Evolutionary conservation across 441 rosid species (phyloP), one percentile per base, ranked within the genome.

Genomic region (Rhodomyrtus psidioides): DNA sequence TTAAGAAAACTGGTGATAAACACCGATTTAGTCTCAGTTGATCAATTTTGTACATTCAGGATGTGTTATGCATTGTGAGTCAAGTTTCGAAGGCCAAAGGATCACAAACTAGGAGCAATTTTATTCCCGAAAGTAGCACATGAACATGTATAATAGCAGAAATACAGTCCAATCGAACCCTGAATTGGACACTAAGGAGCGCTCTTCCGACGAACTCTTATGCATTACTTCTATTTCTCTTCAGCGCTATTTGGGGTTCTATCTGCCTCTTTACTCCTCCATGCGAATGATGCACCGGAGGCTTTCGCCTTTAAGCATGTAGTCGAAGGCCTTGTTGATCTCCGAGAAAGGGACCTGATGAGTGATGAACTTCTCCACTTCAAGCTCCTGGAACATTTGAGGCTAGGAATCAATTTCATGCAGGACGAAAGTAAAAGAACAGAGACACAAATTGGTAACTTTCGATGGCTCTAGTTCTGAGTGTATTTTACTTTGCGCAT

Each of bases 401-500:
- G 54, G 44, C n/a, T 10, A 70, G 49, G 76, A 39, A 70, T 34
- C 79, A 19, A 34, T 34, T 19, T 62, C 75, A 62, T 28, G 21
- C 15, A 0, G 79, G 79, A 34, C 49, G 10, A 19, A 10, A 26
- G 83, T 7, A 12, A 15, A 15, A 14, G 14, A 53, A 53, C 7
- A 28, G 13, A 81, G 56, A 53, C 9, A 51, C 51, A n/a, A 51
- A n/a, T 26, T 1, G 54, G 30, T 16, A 3, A 4, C 39, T 81
- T 46, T 81, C 23, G 15, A 4, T 46, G 53, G 56, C 39, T 49
- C 4, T 53, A n/a, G 83, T 81, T 70, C 14, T 2, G 76, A 65
- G 15, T 21, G 49, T 21, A 12, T 70, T 39, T 34, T 39, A 95
- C 98, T 93, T 93, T 94, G 59, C 93, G 94, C 94, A 96, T 92